Evolutionary conservation across 2,329 filamentous ascomycete genomes (phyloP).

Genomic region (Knufia fluminis): DNA sequence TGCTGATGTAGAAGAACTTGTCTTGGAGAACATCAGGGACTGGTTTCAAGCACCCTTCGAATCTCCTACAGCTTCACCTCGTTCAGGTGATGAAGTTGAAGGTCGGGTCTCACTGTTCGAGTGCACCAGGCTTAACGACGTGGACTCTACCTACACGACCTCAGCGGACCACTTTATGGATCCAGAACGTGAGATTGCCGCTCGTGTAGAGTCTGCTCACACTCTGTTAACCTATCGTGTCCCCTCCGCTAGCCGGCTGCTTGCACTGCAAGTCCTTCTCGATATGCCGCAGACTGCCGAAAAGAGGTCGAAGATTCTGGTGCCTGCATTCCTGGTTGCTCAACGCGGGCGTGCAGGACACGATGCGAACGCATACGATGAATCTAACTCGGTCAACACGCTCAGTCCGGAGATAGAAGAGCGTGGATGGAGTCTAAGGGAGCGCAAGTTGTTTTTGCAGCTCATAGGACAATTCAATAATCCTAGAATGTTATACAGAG

Average conservation of each 20-base stretch:
- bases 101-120: conserved; percentile 63
- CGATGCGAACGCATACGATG: conserved; percentile 1
- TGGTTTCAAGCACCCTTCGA: conserved; percentile 51
- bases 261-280: conserved; percentile 70
- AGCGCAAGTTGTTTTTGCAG: conserved; percentile 72
- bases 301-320: conserved; percentile 71
- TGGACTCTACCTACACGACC: conserved; percentile 29
- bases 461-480: conserved; percentile 82
- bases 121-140: conserved; percentile 62
- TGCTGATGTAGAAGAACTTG: conserved; percentile 60
- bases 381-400: conserved; percentile 19
- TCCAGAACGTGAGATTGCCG: neutral
- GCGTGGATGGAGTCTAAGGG: conserved; percentile 42
- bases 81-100: neutral
- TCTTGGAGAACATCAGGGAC: conserved; percentile 63
- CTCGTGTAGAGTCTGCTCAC: conserved; percentile 45
- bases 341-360: conserved; percentile 24
- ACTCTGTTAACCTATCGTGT: conserved; percentile 8
- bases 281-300: conserved; percentile 70
- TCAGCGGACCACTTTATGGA: neutral
- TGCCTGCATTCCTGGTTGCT: conserved; percentile 78
- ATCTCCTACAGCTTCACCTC: neutral
- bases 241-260: conserved; percentile 51
- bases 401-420: conserved; percentile 22
- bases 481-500: conserved; percentile 70